Conservation (phyloP, 495 filamentous ascomycete genomes). For the Tuber umbilicatum region DNA sequence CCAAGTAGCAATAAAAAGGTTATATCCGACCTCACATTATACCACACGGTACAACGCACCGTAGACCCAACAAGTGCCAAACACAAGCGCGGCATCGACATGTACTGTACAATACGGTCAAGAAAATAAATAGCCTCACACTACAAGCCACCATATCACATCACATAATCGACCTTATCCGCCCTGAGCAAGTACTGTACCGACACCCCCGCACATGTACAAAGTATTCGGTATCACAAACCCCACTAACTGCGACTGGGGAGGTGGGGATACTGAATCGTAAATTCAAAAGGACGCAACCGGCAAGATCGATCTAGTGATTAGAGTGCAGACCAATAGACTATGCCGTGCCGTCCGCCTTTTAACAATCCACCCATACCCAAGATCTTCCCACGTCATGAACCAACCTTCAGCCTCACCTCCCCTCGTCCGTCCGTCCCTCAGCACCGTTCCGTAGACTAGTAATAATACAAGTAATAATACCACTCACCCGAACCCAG, state of each 20-base stretch:
- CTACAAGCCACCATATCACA: background rate
- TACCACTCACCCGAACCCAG: too few species aligned
- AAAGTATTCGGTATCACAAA: background rate
- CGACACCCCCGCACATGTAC: background rate
- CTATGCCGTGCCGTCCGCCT: background rate
- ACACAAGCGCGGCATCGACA: background rate
- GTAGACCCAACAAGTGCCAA: background rate
- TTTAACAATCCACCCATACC: too few species aligned
- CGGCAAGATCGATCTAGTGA: background rate
- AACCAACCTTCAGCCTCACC: too few species aligned
- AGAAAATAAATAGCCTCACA: background rate
- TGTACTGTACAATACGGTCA: background rate
- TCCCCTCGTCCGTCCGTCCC: too few species aligned
- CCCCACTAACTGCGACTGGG: background rate
- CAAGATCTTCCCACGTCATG: too few species aligned
- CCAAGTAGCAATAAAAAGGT: background rate
- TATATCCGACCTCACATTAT: background rate
- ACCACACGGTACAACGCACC: background rate
- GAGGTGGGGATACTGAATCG: background rate
- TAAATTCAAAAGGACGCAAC: background rate
- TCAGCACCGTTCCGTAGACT: too few species aligned
- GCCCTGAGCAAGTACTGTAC: background rate
- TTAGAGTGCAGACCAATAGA: background rate
- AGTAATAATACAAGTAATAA: too few species aligned
- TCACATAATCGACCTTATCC: background rate